These are phyloP conservation scores for Petrea volubilis DNA, from an alignment of 257 asterid genomes.

Conservation along the genomic window DNA sequence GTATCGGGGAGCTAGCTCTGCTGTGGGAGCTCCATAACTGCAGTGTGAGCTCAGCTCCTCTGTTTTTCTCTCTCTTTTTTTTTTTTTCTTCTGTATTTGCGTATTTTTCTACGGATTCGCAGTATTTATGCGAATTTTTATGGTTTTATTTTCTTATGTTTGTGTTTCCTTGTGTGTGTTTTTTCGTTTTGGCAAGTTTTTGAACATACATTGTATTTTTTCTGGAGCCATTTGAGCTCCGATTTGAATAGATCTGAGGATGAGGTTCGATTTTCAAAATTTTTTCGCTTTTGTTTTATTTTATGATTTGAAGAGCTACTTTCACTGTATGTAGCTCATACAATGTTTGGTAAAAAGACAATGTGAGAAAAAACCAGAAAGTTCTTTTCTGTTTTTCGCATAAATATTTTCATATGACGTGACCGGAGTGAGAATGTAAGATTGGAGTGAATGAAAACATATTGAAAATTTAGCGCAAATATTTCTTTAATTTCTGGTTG, in stretches of 20 bases:
- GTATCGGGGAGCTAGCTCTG: conserved; percentile 42
- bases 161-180: background rate
- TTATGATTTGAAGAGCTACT: conserved; percentile 7
- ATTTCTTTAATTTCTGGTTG: background rate
- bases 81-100: background rate
- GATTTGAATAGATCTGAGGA: conserved; percentile 40
- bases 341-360: background rate
- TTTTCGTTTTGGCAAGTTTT: background rate
- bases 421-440: background rate
- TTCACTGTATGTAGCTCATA: conserved; percentile 19
- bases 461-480: background rate
- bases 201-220: background rate
- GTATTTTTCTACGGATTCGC: background rate
- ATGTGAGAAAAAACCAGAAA: background rate
- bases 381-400: background rate
- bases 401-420: background rate
- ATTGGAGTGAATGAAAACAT: conserved; percentile 11
- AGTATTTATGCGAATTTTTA: background rate
- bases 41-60: conserved; percentile 44
- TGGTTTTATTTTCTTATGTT: background rate
- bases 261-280: background rate
- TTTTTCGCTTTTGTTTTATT: background rate
- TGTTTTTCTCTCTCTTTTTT: no score
- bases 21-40: conserved; percentile 37
- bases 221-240: conserved; percentile 12